Percentiles rank a stretch among this genome's conserved stretches.
These are phyloP conservation scores for Globisporangium carolinianum DNA, from an alignment of 352 stramenopile genomes.

Conservation along the genomic window DNA sequence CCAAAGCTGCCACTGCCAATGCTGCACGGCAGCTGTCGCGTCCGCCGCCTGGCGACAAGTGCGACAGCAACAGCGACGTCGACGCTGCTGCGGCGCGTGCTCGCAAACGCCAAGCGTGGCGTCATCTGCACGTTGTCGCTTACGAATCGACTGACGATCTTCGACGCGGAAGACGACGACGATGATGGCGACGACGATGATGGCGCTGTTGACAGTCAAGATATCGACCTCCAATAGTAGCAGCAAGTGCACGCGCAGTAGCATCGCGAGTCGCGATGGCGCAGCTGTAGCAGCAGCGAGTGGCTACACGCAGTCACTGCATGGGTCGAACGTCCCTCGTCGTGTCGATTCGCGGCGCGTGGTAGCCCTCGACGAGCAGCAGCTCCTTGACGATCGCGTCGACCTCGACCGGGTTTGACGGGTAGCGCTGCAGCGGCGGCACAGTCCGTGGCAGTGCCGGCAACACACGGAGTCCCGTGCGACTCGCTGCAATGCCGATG, in stretches of 20 bases:
- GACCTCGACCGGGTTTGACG: conserved; percentile 30
- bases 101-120: conserved; percentile 44
- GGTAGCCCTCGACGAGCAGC: conserved; percentile 44
- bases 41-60: conserved; percentile 15
- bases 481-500: conserved; percentile 6
- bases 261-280: too few relatives aligned
- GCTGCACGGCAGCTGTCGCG: conserved; percentile 3
- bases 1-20: not conserved
- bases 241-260: too few relatives aligned
- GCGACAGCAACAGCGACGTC: conserved; percentile 1
- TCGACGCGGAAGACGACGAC: conserved; percentile 55
- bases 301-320: not conserved
- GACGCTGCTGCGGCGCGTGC: conserved; percentile 16
- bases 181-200: conserved; percentile 26
- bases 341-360: conserved; percentile 12
- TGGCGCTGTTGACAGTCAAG: too few relatives aligned
- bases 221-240: too few relatives aligned
- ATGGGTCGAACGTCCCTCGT: not conserved
- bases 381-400: conserved; percentile 45
- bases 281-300: too few relatives aligned
- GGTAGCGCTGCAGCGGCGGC: conserved; percentile 18
- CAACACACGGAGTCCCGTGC: not conserved
- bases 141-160: conserved; percentile 31
- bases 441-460: not conserved
- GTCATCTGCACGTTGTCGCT: conserved; percentile 37